Conservation (phyloP, 2,329 filamentous ascomycete species). For the Botrytis squamosa region DNA sequence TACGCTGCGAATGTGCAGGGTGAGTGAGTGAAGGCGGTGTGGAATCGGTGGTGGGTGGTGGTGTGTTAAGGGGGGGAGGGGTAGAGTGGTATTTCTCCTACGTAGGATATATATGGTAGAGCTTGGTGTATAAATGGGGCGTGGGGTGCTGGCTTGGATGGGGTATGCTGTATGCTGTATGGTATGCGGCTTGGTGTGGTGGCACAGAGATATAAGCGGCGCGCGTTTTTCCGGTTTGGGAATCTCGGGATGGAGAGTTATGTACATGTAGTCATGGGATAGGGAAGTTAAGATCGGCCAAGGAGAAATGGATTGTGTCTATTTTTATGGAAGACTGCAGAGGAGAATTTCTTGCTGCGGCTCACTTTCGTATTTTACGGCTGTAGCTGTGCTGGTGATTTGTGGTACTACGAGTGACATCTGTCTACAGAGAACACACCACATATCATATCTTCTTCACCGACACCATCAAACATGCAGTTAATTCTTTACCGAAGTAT, state of each 20-base stretch:
- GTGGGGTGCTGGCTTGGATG: background rate
- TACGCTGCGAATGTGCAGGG: background rate
- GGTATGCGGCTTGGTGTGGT: background rate
- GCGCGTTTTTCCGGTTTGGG: background rate
- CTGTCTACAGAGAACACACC: background rate
- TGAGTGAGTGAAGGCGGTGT: background rate
- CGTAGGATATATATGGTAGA: background rate
- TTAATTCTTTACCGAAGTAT: background rate
- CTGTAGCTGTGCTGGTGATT: background rate
- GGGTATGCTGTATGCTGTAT: background rate
- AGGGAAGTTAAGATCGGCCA: background rate
- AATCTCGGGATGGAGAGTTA: background rate
- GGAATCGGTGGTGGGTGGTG: background rate
- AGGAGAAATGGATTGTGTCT: background rate
- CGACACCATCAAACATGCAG: background rate
- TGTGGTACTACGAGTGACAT: background rate
- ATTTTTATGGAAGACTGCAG: background rate
- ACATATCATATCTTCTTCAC: background rate
- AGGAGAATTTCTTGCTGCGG: background rate
- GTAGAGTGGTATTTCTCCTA: background rate
- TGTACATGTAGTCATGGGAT: background rate
- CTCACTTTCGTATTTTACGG: background rate
- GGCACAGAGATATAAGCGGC: background rate
- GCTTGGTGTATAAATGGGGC: background rate
- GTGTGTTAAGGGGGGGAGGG: background rate